phyloP scores from a whole-genome alignment of 352 stramenopile species.

The Phytophthora europaea region DNA sequence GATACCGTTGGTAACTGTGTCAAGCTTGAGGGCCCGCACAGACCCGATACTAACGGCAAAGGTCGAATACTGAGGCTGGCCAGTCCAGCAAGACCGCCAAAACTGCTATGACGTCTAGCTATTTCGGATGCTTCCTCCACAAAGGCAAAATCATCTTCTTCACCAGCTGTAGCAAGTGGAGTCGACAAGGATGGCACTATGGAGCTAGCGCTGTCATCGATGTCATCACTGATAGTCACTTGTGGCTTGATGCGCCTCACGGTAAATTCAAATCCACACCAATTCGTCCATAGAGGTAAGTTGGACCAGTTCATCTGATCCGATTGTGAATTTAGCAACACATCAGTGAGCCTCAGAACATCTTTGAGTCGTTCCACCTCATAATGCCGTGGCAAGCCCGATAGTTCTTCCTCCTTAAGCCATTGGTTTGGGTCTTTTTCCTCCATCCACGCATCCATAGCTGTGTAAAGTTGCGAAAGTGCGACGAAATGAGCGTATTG shows the following conservation, averaged over 20 bases:
- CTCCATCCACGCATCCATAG: slow-evolving; percentile 90
- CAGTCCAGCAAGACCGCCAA: slow-evolving; percentile 59
- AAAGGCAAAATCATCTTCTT: slow-evolving; percentile 86
- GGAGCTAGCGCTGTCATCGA: slow-evolving; percentile 3
- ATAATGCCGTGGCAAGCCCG: slow-evolving; percentile 78
- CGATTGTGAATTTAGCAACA: slow-evolving; percentile 53
- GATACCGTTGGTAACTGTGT: slow-evolving; percentile 71
- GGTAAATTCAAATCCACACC: slow-evolving; percentile 80
- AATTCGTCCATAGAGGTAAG: slow-evolving; percentile 69
- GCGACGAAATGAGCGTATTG: slow-evolving; percentile 64
- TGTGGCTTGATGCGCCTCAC: slow-evolving; percentile 34
- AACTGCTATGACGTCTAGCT: slow-evolving; percentile 67
- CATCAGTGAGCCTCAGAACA: slow-evolving; percentile 75
- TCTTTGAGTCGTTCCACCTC: slow-evolving; percentile 76
- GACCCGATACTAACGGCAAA: slow-evolving; percentile 56
- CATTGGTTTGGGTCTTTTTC: slow-evolving; percentile 83
- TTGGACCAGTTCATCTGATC: slow-evolving; percentile 55
- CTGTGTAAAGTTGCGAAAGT: slow-evolving; percentile 78
- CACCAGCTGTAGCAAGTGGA: slow-evolving; percentile 33
- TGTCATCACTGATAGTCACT: slow-evolving; percentile 13
- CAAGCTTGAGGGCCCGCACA: slow-evolving; percentile 53
- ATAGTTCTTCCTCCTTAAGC: slow-evolving; percentile 79
- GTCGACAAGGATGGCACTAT: slow-evolving; percentile 11
- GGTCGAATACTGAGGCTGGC: slow-evolving; percentile 52
- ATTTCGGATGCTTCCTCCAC: slow-evolving; percentile 79